A percentile compares a stretch with the other conserved stretches of the same genome.
Evolutionary conservation across 768 basidiomycete species (phyloP).

Genomic region (Leucosporidium scottii): DNA sequence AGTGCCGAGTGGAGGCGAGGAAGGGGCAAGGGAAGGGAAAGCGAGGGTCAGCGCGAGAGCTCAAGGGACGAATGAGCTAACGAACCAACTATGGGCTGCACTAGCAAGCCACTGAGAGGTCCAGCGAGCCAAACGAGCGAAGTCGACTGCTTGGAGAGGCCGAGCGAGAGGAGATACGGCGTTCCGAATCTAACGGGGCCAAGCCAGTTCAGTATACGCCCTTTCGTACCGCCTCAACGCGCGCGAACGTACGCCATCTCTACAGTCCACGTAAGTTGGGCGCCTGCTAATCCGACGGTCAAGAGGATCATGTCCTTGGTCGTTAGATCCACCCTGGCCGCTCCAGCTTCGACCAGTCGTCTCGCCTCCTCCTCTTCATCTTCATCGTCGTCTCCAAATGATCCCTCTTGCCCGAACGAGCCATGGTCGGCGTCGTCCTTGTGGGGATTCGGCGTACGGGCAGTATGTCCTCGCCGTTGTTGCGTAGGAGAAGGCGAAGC

Average conservation of each 20-base stretch:
- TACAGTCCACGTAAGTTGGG: conserved; percentile 91
- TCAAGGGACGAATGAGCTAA: too few relatives aligned
- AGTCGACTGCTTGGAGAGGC: conserved; percentile 80
- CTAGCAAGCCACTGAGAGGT: conserved; percentile 87
- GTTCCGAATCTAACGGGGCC: conserved; percentile 69
- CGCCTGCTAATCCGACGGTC: conserved; percentile 82
- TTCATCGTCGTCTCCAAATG: conserved; percentile 5
- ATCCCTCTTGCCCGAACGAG: too few relatives aligned
- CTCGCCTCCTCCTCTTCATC: conserved; percentile 7
- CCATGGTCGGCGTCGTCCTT: neutral
- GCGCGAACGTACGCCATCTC: conserved; percentile 67
- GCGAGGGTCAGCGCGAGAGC: neutral
- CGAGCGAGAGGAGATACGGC: conserved; percentile 74
- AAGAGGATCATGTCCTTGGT: conserved; percentile 41
- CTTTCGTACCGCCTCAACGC: conserved; percentile 1
- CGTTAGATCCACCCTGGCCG: conserved; percentile 34
- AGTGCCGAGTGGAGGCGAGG: neutral
- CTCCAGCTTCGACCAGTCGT: conserved; percentile 6
- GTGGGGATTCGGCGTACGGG: neutral
- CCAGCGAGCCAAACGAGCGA: conserved; percentile 83
- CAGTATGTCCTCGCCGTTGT: neutral
- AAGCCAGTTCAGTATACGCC: conserved; percentile 5
- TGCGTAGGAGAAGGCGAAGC: neutral
- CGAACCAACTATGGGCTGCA: conserved; percentile 98
- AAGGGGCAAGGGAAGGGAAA: conserved; percentile 3